A percentile compares a stretch with the other conserved stretches of the same genome.
phyloP scores from a whole-genome alignment of 148 eudicot species.

The Mesembryanthemum crystallinum region DNA sequence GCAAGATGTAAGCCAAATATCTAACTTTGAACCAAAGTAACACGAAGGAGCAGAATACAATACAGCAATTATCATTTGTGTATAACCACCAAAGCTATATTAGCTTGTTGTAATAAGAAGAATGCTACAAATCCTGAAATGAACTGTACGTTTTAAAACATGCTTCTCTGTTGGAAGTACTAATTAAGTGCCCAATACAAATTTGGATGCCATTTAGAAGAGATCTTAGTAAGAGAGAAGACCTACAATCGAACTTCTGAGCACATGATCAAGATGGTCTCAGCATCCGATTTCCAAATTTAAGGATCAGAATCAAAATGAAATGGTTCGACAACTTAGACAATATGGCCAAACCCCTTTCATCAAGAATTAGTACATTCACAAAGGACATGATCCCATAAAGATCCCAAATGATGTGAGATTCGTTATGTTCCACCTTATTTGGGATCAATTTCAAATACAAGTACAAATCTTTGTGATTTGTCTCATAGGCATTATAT shows the following conservation, averaged over 20 bases:
- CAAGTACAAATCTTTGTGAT: not conserved
- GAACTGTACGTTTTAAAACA: too few relatives aligned
- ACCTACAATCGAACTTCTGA: not conserved
- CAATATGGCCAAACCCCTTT: too few relatives aligned
- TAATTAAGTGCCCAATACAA: not conserved
- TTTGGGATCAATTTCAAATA: not conserved
- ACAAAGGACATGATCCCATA: not conserved
- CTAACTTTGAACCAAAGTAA: not conserved
- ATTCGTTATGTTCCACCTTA: not conserved
- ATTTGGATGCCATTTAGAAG: too few relatives aligned
- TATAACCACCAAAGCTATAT: not conserved
- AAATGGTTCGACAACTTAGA: not conserved
- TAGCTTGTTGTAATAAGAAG: too few relatives aligned
- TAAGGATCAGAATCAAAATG: not conserved
- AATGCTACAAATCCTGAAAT: too few relatives aligned
- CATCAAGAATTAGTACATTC: not conserved
- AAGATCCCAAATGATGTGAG: not conserved
- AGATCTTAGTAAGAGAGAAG: too few relatives aligned
- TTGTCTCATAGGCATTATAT: not conserved
- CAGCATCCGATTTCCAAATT: not conserved
- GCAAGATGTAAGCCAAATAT: not conserved
- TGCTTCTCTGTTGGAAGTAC: not conserved
- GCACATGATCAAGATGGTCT: not conserved
- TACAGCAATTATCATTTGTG: not conserved
- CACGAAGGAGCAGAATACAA: too few relatives aligned